phyloP scores from a whole-genome alignment of 2,329 filamentous ascomycete species.

The Claviceps paspali region DNA sequence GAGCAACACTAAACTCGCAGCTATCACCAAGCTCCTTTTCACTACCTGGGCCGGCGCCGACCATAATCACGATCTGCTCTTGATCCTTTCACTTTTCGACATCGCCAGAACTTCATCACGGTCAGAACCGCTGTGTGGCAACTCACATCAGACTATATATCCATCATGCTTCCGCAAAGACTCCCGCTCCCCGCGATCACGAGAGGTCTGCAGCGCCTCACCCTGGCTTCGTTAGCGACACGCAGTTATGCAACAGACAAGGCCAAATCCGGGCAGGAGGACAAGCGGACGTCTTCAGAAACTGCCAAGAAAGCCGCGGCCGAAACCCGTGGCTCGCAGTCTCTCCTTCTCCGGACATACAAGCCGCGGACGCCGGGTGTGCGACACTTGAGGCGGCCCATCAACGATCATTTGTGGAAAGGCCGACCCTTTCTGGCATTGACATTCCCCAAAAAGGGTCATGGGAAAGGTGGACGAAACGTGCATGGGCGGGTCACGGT shows the following conservation, averaged over 20 bases:
- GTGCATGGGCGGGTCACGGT: conserved; percentile 75
- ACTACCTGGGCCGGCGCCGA: too few relatives aligned
- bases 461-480: conserved; percentile 85
- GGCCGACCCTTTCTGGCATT: conserved; percentile 68
- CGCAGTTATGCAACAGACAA: conserved; percentile 18
- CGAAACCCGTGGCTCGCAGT: conserved; percentile 15
- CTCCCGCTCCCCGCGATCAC: conserved; percentile 15
- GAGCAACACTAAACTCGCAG: too few relatives aligned
- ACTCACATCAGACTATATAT: neutral
- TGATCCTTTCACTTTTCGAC: neutral
- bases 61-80: neutral
- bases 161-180: conserved; percentile 17
- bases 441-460: conserved; percentile 85
- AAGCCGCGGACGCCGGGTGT: conserved; percentile 87
- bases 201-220: conserved; percentile 15
- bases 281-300: conserved; percentile 9
- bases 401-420: conserved; percentile 97
- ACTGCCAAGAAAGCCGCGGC: conserved; percentile 6
- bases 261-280: conserved; percentile 8
- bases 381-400: conserved; percentile 76
- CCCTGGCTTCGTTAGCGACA: conserved; percentile 12
- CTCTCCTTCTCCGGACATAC: conserved; percentile 59
- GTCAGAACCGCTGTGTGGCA: neutral
- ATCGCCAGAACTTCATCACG: too few relatives aligned
- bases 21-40: too few relatives aligned